Conservation (phyloP, 2,329 filamentous ascomycete species). For the Fusarium siculi region DNA sequence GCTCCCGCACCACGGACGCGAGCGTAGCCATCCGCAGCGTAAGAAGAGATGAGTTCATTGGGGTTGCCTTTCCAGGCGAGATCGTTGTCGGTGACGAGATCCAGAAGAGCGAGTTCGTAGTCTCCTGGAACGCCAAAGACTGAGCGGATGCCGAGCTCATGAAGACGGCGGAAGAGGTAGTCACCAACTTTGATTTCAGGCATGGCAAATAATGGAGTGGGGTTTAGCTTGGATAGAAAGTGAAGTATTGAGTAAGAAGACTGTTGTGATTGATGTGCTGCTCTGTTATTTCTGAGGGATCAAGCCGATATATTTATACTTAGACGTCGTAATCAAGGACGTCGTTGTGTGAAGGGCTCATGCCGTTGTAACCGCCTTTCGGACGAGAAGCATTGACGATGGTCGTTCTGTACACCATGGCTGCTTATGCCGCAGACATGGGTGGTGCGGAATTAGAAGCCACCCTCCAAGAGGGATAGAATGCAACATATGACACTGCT, state of each 20-base stretch:
- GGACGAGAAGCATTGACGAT: background rate
- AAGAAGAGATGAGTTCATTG: background rate
- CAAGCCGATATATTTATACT: background rate
- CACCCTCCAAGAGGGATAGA: background rate
- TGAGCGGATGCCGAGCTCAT: background rate
- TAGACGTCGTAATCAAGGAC: background rate
- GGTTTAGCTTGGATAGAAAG: background rate
- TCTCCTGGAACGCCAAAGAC: background rate
- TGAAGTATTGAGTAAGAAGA: background rate
- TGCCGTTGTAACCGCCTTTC: background rate
- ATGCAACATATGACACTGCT: background rate
- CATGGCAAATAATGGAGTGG: background rate
- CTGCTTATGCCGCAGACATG: background rate
- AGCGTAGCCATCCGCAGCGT: background rate
- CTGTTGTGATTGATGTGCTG: background rate
- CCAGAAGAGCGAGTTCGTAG: background rate
- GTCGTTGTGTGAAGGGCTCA: background rate
- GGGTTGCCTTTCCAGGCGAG: slow-evolving; percentile 1
- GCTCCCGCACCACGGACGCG: background rate
- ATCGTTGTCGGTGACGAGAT: background rate
- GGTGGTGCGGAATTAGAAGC: background rate
- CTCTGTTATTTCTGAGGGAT: too few relatives aligned
- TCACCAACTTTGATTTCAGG: background rate
- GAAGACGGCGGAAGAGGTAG: slow-evolving; percentile 6
- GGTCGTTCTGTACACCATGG: background rate